A percentile compares a stretch with the other conserved stretches of the same genome.
Evolutionary conservation across 129 eudicot genomes (phyloP).

Genomic region (Cynara cardunculus): DNA sequence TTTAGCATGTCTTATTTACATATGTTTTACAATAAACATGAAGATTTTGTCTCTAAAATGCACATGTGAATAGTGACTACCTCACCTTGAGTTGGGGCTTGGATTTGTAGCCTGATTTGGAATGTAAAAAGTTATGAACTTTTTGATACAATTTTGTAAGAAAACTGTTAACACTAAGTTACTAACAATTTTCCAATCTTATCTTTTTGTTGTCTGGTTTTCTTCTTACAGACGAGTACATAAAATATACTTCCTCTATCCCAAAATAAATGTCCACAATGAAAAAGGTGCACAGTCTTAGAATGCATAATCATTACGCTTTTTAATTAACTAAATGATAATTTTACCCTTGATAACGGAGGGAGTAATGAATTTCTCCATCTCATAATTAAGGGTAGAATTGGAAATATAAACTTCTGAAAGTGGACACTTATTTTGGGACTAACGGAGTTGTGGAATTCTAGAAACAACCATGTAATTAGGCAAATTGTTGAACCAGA

Average conservation of each 20-base stretch:
- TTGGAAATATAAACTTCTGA: too few species aligned
- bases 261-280: background rate
- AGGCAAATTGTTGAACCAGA: background rate
- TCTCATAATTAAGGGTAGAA: background rate
- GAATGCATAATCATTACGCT: background rate
- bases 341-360: background rate
- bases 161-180: background rate
- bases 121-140: background rate
- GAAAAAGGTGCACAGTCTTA: background rate
- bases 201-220: background rate
- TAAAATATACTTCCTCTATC: background rate
- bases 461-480: too few species aligned
- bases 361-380: background rate
- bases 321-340: background rate
- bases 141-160: background rate
- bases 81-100: background rate
- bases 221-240: background rate
- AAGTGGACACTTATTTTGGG: background rate
- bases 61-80: background rate
- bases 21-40: background rate
- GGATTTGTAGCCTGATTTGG: background rate
- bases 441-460: background rate
- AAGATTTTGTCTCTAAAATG: background rate
- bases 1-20: slow-evolving; percentile 6
- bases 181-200: too few species aligned